Base-by-base conservation (phyloP, 148 eudicot species). In the Dysphania ambrosioides region DNA sequence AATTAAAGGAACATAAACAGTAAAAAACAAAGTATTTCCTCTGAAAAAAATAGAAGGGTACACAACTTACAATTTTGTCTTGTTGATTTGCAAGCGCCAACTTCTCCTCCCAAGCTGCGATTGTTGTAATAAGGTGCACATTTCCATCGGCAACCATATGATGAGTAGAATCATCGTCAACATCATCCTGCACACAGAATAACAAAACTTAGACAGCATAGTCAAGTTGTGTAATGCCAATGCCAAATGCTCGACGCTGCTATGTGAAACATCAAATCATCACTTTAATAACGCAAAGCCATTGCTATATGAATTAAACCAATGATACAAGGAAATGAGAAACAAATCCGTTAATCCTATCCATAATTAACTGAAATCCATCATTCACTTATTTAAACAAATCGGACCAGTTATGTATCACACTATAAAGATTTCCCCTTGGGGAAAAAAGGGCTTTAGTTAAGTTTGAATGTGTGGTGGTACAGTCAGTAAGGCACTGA, bases 101-200 rank as follows among this genome's bases (percentile, higher is more conserved):
- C 85, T 86, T 90, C 72, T 82, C 87, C 70, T 93, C 96, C 96
- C 96, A 93, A 35, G 82, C 73, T 73, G 86, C 96, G 79, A 83
- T 85, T 68, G 91, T 84, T 42, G 90, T 93, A 75, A 93, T 79
- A 63, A 90, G 93, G 53, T 86, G 82, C 77, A 93, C 96, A 80
- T 89, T 87, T 73, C 96, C 96, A 84, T 96, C 96, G 62, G 87
- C 86, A 70, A 90, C 78, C 51, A 87, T 85, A 51, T 81, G 79
- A 71, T 85, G 84, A 27, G 80, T 81, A 67, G 90, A 81, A 27
- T 88, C 88, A 35, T 87, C 93, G 8, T 70, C 87, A 15, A 65
- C 87, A 11, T 86, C 88, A 26, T 75, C 67, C 8, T 72, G 64
- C 66, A 62, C 26, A 88, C 82, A 78, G 77, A 83, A 70, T 24